A percentile compares a stretch with the other conserved stretches of the same genome.
Evolutionary conservation across 164 flowering plant genomes (phyloP).

Genomic region (Aristolochia californica): DNA sequence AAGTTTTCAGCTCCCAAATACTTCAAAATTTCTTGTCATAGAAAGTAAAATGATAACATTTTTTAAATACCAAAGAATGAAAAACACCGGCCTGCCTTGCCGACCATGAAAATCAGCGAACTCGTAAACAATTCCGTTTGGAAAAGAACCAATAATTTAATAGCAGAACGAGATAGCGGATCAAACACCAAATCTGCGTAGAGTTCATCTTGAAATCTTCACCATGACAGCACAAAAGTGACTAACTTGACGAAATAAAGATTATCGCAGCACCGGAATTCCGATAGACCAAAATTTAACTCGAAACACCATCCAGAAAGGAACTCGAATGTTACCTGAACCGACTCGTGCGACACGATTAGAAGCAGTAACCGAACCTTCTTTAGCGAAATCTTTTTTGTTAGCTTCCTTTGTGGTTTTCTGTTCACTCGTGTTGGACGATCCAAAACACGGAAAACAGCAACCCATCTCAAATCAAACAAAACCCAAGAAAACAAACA

Average conservation of each 20-base stretch:
- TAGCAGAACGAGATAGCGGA: not conserved
- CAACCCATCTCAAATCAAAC: slow-evolving; percentile 1
- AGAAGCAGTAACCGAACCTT: not conserved
- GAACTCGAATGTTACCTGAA: not conserved
- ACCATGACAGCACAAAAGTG: not conserved
- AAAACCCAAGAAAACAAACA: not conserved
- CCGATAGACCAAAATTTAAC: not conserved
- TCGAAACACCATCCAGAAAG: not conserved
- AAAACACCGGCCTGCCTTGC: too few species aligned
- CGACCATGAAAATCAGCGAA: too few species aligned
- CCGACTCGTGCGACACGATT: not conserved
- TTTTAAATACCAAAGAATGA: too few species aligned
- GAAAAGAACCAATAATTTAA: not conserved
- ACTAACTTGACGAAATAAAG: not conserved
- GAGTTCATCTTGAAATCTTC: not conserved
- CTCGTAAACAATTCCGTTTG: too few species aligned
- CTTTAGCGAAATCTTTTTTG: not conserved
- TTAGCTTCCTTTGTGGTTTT: not conserved
- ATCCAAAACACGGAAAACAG: slow-evolving; percentile 2
- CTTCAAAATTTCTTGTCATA: too few species aligned
- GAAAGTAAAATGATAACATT: too few species aligned
- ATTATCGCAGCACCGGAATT: not conserved
- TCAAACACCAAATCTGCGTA: not conserved
- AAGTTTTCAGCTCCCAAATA: too few species aligned
- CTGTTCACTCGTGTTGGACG: not conserved